phyloP scores from a whole-genome alignment of 78 protist genomes.

The Dictyostelium citrinum region DNA sequence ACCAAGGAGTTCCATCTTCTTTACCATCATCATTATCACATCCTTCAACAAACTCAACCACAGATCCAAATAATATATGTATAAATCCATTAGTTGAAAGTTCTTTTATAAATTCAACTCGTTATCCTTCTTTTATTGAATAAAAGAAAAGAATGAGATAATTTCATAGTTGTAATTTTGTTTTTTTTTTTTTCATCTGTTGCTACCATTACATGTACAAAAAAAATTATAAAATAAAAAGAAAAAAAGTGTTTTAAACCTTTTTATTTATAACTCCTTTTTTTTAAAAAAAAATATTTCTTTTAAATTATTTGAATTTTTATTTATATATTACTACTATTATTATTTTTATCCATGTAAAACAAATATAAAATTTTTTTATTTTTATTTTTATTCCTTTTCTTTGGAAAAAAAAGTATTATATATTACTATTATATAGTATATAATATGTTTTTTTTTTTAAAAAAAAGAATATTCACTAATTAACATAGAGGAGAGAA shows the following conservation, averaged over 20 bases:
- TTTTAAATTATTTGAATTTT: background rate
- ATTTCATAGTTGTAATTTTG: background rate
- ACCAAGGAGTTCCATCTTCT: background rate
- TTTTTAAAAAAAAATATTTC: background rate
- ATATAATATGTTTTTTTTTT: background rate
- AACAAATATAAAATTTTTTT: background rate
- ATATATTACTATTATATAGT: background rate
- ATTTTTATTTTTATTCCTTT: background rate
- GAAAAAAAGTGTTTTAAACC: background rate
- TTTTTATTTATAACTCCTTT: background rate
- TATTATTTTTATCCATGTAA: background rate
- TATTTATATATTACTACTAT: background rate
- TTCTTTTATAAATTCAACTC: background rate
- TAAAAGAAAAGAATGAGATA: background rate
- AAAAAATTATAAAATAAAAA: no score
- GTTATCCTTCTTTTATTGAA: background rate
- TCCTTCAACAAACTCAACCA: background rate
- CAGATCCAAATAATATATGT: background rate
- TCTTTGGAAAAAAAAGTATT: background rate
- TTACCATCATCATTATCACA: background rate
- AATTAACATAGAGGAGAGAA: no score
- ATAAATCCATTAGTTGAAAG: background rate
- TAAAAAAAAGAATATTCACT: background rate
- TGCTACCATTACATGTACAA: background rate
- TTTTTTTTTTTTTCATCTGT: background rate